A percentile compares a stretch with the other conserved stretches of the same genome.
Evolutionary conservation across 306 rosid genomes (phyloP).

Genomic region (Casuarina glauca): DNA sequence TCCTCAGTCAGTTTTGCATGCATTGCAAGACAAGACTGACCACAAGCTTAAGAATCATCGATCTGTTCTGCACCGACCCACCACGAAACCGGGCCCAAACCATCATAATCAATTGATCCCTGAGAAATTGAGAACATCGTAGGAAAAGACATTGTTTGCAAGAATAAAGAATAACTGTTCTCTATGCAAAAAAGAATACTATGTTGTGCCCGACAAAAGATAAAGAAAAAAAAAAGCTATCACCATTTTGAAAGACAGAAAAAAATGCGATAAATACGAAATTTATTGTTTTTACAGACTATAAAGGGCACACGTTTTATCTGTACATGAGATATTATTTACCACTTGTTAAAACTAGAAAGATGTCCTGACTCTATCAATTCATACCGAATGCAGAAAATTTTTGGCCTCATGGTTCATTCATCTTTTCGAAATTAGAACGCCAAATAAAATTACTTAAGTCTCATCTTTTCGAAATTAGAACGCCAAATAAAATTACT

Average conservation of each 20-base stretch:
- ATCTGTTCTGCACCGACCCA: constrained; percentile 35
- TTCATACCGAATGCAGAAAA: not conserved
- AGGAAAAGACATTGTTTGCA: no score
- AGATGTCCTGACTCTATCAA: not conserved
- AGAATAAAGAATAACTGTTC: no score
- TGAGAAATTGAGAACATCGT: constrained; percentile 6
- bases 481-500: not conserved
- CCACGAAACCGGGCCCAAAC: constrained; percentile 48
- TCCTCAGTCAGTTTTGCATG: no score
- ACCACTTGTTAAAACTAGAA: not conserved
- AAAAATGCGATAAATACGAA: no score
- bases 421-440: not conserved
- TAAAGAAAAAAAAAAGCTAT: no score
- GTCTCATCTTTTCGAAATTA: not conserved
- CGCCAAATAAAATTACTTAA: not conserved
- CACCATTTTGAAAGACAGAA: no score
- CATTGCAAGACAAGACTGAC: not conserved
- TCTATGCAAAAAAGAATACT: no score
- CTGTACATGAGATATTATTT: not conserved
- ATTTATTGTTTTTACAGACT: not conserved
- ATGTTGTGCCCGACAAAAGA: no score
- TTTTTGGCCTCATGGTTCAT: not conserved
- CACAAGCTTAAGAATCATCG: not conserved
- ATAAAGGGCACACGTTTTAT: not conserved
- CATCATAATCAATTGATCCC: constrained; percentile 41